Conservation (phyloP, 2,329 filamentous ascomycete species). For the Aquanectria penicillioides region DNA sequence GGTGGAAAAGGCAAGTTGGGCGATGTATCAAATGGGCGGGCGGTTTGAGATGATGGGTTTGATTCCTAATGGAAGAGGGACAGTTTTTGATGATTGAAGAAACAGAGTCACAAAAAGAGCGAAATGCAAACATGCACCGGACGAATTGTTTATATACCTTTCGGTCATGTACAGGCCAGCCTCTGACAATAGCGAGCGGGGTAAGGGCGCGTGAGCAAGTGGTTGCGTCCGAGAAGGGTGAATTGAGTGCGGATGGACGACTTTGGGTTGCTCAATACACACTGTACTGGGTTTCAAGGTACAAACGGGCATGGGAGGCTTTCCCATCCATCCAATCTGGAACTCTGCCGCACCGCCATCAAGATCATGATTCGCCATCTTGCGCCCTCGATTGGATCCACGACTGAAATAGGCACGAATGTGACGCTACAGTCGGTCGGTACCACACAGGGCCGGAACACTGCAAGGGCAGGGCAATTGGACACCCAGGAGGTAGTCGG, state of each 20-base stretch:
- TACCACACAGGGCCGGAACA: not conserved
- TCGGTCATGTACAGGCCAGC: slow-evolving; percentile 1
- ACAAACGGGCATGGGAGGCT: slow-evolving; percentile 11
- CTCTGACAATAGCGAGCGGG: slow-evolving; percentile 36
- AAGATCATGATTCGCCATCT: slow-evolving; percentile 2
- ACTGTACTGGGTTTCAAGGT: slow-evolving; percentile 14
- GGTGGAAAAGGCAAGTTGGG: not conserved
- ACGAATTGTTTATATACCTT: slow-evolving; percentile 22
- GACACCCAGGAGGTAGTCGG: no score
- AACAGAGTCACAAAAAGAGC: slow-evolving; percentile 9
- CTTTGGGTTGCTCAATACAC: not conserved
- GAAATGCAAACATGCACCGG: slow-evolving; percentile 10
- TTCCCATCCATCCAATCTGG: slow-evolving; percentile 6
- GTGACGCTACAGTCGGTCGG: slow-evolving; percentile 7
- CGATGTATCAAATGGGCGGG: not conserved
- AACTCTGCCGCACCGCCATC: slow-evolving; percentile 5
- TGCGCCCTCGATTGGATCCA: not conserved
- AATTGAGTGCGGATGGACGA: slow-evolving; percentile 1
- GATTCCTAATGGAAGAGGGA: not conserved
- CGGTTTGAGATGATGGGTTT: not conserved
- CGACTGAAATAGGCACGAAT: not conserved
- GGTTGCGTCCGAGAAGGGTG: slow-evolving; percentile 5
- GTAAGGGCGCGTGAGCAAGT: slow-evolving; percentile 38
- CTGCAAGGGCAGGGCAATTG: not conserved
- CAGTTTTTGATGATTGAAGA: slow-evolving; percentile 20